Conservation (phyloP, 768 basidiomycete species). For the Trametes gibbosa region DNA sequence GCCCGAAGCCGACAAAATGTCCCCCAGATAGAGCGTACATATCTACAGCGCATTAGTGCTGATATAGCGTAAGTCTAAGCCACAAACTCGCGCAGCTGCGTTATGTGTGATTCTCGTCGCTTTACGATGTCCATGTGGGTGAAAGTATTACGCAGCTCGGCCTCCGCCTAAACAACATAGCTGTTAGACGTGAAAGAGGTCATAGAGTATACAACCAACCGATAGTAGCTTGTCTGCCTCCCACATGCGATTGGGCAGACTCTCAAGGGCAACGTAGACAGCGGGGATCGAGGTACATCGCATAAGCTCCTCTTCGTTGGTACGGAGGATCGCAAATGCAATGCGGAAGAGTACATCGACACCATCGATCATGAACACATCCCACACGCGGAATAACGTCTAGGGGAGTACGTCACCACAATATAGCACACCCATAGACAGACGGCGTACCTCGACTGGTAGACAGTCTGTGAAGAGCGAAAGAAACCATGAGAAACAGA, state of each 20-base stretch:
- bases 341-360: constrained; percentile 89
- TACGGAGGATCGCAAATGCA: constrained; percentile 81
- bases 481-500: constrained; percentile 98
- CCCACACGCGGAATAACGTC: constrained; percentile 97
- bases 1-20: not conserved
- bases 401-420: constrained; percentile 29
- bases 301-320: constrained; percentile 80
- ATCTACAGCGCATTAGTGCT: constrained; percentile 2
- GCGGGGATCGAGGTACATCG: constrained; percentile 83
- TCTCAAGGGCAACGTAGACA: constrained; percentile 86
- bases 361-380: constrained; percentile 91
- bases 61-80: constrained; percentile 12
- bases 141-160: constrained; percentile 52
- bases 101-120: constrained; percentile 51
- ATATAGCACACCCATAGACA: not conserved
- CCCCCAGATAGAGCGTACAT: not conserved
- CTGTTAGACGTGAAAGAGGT: not conserved
- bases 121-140: constrained; percentile 55
- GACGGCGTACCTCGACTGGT: constrained; percentile 76
- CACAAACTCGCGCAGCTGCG: constrained; percentile 19
- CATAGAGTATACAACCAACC: constrained; percentile 43
- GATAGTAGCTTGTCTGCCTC: constrained; percentile 86
- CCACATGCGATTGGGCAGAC: constrained; percentile 91
- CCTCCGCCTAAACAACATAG: constrained; percentile 21
- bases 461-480: constrained; percentile 95